Evolutionary conservation across 805 yeast genomes (phyloP).

Genomic region (Nakazawaea populi): DNA sequence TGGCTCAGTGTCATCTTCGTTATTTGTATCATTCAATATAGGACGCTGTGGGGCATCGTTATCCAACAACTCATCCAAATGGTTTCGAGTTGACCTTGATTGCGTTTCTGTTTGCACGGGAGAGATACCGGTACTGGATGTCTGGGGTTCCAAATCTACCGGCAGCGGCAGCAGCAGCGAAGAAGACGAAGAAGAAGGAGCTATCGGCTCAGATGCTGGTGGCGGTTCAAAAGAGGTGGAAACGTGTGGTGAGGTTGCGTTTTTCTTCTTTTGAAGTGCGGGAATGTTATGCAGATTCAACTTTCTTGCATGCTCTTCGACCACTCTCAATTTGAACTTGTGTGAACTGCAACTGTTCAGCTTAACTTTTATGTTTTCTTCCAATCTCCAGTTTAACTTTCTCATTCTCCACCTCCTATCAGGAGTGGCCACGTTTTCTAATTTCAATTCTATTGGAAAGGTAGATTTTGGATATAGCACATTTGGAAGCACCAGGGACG

Average conservation of each 20-base stretch:
- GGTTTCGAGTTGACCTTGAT: background rate
- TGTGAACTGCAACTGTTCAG: constrained; percentile 57
- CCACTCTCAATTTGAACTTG: constrained; percentile 36
- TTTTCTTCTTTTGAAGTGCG: background rate
- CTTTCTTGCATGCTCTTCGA: constrained; percentile 35
- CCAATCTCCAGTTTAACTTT: constrained; percentile 81
- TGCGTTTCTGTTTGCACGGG: constrained; percentile 3
- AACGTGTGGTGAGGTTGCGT: background rate
- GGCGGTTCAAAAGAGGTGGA: background rate
- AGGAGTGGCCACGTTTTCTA: constrained; percentile 62
- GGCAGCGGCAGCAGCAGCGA: background rate
- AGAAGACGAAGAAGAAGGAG: background rate
- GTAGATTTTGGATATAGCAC: constrained; percentile 84
- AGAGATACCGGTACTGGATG: constrained; percentile 3
- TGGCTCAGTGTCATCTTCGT: constrained; percentile 8
- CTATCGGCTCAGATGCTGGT: background rate
- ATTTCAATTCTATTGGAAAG: constrained; percentile 74
- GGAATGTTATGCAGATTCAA: constrained; percentile 15
- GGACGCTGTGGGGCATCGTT: constrained; percentile 8
- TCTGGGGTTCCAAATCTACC: background rate
- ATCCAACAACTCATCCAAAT: constrained; percentile 8
- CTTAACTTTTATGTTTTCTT: constrained; percentile 67
- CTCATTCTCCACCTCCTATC: constrained; percentile 88
- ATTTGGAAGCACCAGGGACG: constrained; percentile 82
- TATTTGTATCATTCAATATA: constrained; percentile 3